A percentile compares a stretch with the other conserved stretches of the same genome.
Evolutionary conservation across 2,329 filamentous ascomycete species (phyloP).

Genomic region (Metarhizium humberi): DNA sequence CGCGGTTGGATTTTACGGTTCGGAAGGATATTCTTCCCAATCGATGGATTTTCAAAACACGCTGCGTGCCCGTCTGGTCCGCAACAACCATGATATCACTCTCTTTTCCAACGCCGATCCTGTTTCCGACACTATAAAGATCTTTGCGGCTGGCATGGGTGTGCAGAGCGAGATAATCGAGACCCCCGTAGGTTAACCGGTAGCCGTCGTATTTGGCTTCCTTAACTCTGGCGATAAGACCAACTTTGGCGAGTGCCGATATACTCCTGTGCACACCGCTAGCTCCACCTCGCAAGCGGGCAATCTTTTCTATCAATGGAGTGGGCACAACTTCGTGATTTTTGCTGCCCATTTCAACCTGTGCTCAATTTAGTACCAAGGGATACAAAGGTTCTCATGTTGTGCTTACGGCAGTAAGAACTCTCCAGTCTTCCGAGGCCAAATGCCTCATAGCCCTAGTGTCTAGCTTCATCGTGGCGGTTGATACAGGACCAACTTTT

Average conservation of each 20-base stretch:
- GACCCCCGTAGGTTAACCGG: conserved; percentile 87
- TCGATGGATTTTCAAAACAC: conserved; percentile 90
- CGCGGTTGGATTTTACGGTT: conserved; percentile 88
- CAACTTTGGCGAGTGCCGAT: conserved; percentile 82
- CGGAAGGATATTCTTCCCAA: conserved; percentile 94
- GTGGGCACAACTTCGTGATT: conserved; percentile 98
- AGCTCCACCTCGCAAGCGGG: conserved; percentile 68
- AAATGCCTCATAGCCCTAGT: conserved; percentile 90
- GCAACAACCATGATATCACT: conserved; percentile 95
- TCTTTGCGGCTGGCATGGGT: conserved; percentile 70
- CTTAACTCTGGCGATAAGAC: conserved; percentile 84
- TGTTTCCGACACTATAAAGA: conserved; percentile 87
- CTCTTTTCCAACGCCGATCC: conserved; percentile 95
- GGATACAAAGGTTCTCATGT: conserved; percentile 5
- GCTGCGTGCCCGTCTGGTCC: conserved; percentile 64
- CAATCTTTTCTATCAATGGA: conserved; percentile 72
- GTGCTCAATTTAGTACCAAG: conserved; percentile 8
- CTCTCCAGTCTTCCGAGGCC: conserved; percentile 86
- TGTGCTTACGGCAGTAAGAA: conserved; percentile 72
- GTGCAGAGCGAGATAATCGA: conserved; percentile 95
- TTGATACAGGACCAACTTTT: not conserved
- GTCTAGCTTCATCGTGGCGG: conserved; percentile 75
- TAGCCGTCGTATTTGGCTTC: conserved; percentile 98
- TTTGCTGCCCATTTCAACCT: conserved; percentile 90
- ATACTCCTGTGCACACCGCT: conserved; percentile 80